These are phyloP conservation scores for Penstemon newberryi DNA, from an alignment of 257 asterid genomes.

Conservation along the genomic window DNA sequence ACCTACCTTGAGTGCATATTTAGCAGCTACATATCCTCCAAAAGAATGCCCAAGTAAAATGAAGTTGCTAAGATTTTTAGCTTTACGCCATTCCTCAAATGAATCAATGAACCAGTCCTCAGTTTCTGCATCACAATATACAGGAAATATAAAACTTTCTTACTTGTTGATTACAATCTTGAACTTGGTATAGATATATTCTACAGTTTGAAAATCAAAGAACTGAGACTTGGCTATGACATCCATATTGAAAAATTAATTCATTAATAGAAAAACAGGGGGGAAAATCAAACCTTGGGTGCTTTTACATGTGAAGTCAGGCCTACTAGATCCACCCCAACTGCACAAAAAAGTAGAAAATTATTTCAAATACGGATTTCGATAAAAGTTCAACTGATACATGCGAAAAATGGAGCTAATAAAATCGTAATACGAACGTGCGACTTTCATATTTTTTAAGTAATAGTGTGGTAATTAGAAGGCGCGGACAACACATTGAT, in stretches of 20 bases:
- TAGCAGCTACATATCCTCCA: slow-evolving; percentile 95
- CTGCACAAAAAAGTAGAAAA: slow-evolving; percentile 46
- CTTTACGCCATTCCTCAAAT: slow-evolving; percentile 96
- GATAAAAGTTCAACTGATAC: too few relatives aligned
- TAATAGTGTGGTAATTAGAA: too few relatives aligned
- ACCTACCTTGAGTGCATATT: slow-evolving; percentile 85
- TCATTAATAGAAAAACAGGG: not conserved
- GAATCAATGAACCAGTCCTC: slow-evolving; percentile 89
- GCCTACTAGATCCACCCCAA: slow-evolving; percentile 99
- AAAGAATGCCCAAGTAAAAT: slow-evolving; percentile 95
- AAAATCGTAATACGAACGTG: too few relatives aligned
- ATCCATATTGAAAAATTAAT: not conserved
- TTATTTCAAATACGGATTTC: not conserved
- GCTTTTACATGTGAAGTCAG: slow-evolving; percentile 96
- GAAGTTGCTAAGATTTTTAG: slow-evolving; percentile 82
- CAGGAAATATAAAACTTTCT: not conserved
- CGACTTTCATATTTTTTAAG: too few relatives aligned
- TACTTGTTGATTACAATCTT: not conserved
- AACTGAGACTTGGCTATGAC: not conserved
- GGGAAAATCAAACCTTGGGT: slow-evolving; percentile 54
- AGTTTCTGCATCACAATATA: slow-evolving; percentile 55
- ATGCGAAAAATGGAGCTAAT: too few relatives aligned
- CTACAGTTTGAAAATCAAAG: slow-evolving; percentile 9
- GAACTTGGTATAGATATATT: not conserved
- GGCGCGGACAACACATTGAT: too few relatives aligned